Evolutionary conservation across 2,329 filamentous ascomycete species (phyloP), one percentile per base, ranked within the genome.

Genomic region (Curvularia hawaiiensis): DNA sequence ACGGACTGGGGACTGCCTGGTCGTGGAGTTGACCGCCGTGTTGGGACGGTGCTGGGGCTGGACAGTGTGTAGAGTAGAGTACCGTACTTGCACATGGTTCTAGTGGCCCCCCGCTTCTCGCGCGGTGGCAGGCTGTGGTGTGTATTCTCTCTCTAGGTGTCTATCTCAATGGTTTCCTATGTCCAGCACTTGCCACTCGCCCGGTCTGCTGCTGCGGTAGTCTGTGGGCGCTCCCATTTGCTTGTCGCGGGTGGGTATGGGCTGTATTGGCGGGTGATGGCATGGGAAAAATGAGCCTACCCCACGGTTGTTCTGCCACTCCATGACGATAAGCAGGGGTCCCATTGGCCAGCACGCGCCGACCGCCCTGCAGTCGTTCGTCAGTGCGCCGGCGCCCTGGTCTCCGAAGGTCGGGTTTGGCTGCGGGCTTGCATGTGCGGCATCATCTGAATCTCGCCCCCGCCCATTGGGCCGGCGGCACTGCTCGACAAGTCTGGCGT

Each of bases 281-380:
- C 65, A 61, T 61, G 60, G 63, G 67, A 70, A 70, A 66, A 69
- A 69, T 62, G 62, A 59, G 35, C 63, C 64, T 75, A 74, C 72
- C 73, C 72, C 73, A 75, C 72, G 72, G 69, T 67, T 69, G 73
- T 60, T 60, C 71, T 74, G 72, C 71, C 69, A 56, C 16, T 43
- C 56, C 62, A 66, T 71, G 67, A 65, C 70, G 62, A 58, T 58
- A 67, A 63, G 57, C 60, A 52, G 61, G 47, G 56, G 16, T 33
- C 33, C 59, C 46, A 63, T 62, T 56, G 60, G 66, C 59, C 56
- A 53, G 61, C 61, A 59, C 67, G 67, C 69, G 66, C 72, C 70
- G 50, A 57, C 54, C 54, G 54, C 54, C 54, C 54, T 57, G 50
- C 54, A 54, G 54, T 62, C 64, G 63, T 48, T 59, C 48, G 50